phyloP scores from a whole-genome alignment of 371 early-diverging fungal genomes.

The Scutellospora calospora region DNA sequence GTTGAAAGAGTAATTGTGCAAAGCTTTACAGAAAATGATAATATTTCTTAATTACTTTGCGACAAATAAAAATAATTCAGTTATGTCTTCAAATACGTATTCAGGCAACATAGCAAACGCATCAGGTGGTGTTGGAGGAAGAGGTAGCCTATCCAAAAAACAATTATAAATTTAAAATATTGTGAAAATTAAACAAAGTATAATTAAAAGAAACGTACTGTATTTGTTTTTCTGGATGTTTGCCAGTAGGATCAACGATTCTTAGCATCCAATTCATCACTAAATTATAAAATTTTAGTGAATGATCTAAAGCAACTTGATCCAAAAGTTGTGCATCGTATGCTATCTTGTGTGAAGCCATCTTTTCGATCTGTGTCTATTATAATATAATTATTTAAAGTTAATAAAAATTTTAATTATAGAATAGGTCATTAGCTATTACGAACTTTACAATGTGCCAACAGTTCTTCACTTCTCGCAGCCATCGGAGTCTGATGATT shows the following conservation, averaged over 20 bases:
- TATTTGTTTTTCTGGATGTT: slow-evolving; percentile 64
- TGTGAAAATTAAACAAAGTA: slow-evolving; percentile 2
- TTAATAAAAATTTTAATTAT: not conserved
- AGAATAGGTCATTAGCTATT: not conserved
- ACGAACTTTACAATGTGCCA: slow-evolving; percentile 63
- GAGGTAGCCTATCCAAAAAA: slow-evolving; percentile 53
- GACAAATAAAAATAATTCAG: slow-evolving; percentile 74
- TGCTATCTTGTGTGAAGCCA: slow-evolving; percentile 72
- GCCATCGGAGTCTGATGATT: slow-evolving; percentile 53
- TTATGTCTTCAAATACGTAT: slow-evolving; percentile 90
- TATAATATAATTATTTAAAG: not conserved
- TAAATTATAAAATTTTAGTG: slow-evolving; percentile 81
- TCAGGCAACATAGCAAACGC: slow-evolving; percentile 89
- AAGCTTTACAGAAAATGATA: not conserved
- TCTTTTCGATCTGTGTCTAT: slow-evolving; percentile 59
- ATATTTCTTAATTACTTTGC: slow-evolving; percentile 56
- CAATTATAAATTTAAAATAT: not conserved
- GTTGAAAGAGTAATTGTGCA: not conserved
- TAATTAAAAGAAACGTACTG: slow-evolving; percentile 42
- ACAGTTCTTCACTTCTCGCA: slow-evolving; percentile 59
- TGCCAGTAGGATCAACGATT: slow-evolving; percentile 61
- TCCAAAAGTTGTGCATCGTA: slow-evolving; percentile 84
- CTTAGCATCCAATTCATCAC: slow-evolving; percentile 85
- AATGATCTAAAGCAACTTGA: slow-evolving; percentile 64
- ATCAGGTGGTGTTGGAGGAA: slow-evolving; percentile 62